Conservation (phyloP, 306 rosid genomes). For the Betula pendula region DNA sequence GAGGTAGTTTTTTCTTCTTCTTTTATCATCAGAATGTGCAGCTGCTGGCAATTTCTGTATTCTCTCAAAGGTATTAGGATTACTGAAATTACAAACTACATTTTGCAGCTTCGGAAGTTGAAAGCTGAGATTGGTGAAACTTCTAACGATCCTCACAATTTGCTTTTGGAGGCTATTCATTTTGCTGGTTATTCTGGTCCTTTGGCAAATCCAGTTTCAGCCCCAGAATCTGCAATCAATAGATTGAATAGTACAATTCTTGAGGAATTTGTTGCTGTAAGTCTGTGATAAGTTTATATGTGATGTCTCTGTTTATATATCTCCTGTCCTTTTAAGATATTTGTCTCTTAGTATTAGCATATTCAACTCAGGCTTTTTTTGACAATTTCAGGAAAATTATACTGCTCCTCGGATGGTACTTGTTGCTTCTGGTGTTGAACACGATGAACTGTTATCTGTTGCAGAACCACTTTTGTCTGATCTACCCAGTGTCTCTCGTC, state of each 20-base stretch:
- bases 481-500: constrained; percentile 58
- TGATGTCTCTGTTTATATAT: constrained; percentile 11
- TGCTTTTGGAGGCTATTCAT: constrained; percentile 85
- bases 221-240: constrained; percentile 62
- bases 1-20: constrained; percentile 67
- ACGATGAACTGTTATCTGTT: constrained; percentile 70
- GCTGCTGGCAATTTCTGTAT: not conserved
- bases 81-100: not conserved
- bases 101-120: constrained; percentile 66
- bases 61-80: not conserved
- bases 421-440: constrained; percentile 95
- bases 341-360: constrained; percentile 2
- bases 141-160: constrained; percentile 76
- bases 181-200: constrained; percentile 89
- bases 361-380: constrained; percentile 26
- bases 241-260: constrained; percentile 59
- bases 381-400: constrained; percentile 72
- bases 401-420: constrained; percentile 80
- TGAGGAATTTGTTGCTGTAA: constrained; percentile 90
- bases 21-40: not conserved
- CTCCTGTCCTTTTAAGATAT: not conserved
- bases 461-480: constrained; percentile 92
- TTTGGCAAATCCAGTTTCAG: constrained; percentile 82
- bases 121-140: constrained; percentile 78
- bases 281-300: constrained; percentile 31